Evolutionary conservation across 495 filamentous ascomycete genomes (phyloP).

Genomic region (Pseudoneurospora amorphoporcata): DNA sequence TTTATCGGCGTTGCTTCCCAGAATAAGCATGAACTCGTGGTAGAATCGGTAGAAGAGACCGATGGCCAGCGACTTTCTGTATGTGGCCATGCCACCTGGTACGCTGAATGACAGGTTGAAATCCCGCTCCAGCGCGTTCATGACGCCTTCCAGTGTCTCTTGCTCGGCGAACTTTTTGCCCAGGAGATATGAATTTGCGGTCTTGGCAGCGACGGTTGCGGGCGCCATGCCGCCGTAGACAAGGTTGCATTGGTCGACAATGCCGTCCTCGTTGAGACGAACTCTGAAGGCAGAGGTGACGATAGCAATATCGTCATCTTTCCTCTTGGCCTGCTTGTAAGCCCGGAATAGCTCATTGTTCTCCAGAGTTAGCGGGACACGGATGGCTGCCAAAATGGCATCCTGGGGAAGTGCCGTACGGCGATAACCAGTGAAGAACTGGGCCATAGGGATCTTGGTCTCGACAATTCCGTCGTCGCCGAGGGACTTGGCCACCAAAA

Average conservation of each 20-base stretch:
- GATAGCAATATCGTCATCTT: conserved; percentile 96
- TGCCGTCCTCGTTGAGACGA: conserved; percentile 49
- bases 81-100: conserved; percentile 92
- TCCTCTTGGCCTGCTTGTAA: conserved; percentile 92
- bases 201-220: conserved; percentile 72
- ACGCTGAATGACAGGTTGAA: conserved; percentile 81
- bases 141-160: conserved; percentile 72
- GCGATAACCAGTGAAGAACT: conserved; percentile 89
- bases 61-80: conserved; percentile 80
- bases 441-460: conserved; percentile 75
- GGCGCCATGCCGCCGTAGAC: conserved; percentile 90
- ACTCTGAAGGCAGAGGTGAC: conserved; percentile 77
- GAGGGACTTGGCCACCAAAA: conserved; percentile 65
- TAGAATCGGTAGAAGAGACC: conserved; percentile 88
- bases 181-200: conserved; percentile 54
- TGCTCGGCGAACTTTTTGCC: conserved; percentile 75
- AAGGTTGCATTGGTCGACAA: conserved; percentile 61
- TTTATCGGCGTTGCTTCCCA: conserved; percentile 42
- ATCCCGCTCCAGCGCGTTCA: conserved; percentile 77
- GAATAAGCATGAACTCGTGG: conserved; percentile 46
- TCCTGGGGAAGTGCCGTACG: conserved; percentile 72
- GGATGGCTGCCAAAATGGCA: conserved; percentile 74
- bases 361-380: conserved; percentile 63
- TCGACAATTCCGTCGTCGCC: conserved; percentile 35
- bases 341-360: conserved; percentile 63